Evolutionary conservation across 306 rosid genomes (phyloP).

Genomic region (Lagenaria siceraria): DNA sequence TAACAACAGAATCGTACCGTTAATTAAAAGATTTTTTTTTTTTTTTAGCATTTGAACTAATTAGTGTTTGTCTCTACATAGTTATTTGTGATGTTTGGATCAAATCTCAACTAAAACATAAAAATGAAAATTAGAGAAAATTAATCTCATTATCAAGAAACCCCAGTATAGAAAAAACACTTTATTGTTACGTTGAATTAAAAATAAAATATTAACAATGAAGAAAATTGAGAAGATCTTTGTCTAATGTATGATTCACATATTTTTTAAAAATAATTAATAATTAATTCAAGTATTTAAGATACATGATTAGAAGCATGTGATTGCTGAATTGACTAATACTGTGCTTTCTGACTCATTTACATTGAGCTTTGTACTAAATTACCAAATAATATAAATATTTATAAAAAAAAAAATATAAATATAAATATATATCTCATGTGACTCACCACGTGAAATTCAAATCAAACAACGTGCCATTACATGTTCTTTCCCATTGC

Average conservation of each 20-base stretch:
- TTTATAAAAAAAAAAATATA: neutral
- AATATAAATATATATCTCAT: neutral
- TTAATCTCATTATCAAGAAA: neutral
- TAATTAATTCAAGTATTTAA: neutral
- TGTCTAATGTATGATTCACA: neutral
- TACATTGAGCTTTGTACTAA: neutral
- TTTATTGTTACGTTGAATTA: neutral
- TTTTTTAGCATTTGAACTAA: too few species aligned
- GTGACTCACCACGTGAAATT: slow-evolving; percentile 4
- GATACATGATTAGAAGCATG: neutral
- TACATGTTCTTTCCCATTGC: slow-evolving; percentile 7
- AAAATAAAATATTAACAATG: neutral
- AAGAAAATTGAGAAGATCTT: neutral
- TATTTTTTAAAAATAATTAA: neutral
- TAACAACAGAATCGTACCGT: too few species aligned
- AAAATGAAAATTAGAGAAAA: too few species aligned
- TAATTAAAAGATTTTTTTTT: too few species aligned
- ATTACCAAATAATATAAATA: neutral
- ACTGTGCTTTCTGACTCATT: neutral
- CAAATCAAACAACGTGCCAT: slow-evolving; percentile 2
- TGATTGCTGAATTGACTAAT: slow-evolving; percentile 6
- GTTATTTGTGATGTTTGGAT: too few species aligned
- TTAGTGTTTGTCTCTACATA: too few species aligned
- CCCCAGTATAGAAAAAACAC: too few species aligned
- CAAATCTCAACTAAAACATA: too few species aligned